These are phyloP conservation scores for Elaeis oleifera DNA, from an alignment of 202 grass and related monocot genomes.

Conservation along the genomic window DNA sequence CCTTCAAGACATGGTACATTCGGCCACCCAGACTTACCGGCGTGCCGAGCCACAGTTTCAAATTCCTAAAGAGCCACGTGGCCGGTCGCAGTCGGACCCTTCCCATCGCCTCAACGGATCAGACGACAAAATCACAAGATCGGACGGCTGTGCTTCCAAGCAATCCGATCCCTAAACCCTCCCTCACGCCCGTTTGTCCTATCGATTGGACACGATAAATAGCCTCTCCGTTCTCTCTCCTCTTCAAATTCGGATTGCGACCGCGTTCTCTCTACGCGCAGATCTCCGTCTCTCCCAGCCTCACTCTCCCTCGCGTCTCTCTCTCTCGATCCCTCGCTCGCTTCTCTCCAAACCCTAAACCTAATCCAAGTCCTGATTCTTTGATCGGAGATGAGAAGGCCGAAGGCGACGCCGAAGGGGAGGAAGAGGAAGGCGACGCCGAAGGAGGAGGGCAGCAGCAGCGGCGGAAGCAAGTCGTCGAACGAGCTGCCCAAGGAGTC, in stretches of 20 bases:
- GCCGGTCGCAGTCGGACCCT: no score
- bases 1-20: no score
- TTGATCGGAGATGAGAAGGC: constrained; percentile 17
- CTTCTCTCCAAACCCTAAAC: constrained; percentile 1
- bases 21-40: no score
- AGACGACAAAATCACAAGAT: no score
- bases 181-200: no score
- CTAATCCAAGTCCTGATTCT: constrained; percentile 26
- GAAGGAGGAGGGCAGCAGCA: constrained; percentile 8
- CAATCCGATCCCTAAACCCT: no score
- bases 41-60: no score
- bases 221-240: not conserved
- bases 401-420: constrained; percentile 28
- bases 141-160: no score
- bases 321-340: not conserved
- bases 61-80: no score
- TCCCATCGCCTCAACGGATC: no score
- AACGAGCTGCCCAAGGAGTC: constrained; percentile 15
- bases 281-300: constrained; percentile 19
- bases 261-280: constrained; percentile 38
- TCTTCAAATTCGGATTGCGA: constrained; percentile 36
- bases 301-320: not conserved
- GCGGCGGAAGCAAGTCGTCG: not conserved
- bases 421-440: constrained; percentile 32
- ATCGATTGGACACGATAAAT: no score